Evolutionary conservation across 768 basidiomycete genomes (phyloP), one percentile per base, ranked within the genome.

Genomic region (Mycena vitilis): DNA sequence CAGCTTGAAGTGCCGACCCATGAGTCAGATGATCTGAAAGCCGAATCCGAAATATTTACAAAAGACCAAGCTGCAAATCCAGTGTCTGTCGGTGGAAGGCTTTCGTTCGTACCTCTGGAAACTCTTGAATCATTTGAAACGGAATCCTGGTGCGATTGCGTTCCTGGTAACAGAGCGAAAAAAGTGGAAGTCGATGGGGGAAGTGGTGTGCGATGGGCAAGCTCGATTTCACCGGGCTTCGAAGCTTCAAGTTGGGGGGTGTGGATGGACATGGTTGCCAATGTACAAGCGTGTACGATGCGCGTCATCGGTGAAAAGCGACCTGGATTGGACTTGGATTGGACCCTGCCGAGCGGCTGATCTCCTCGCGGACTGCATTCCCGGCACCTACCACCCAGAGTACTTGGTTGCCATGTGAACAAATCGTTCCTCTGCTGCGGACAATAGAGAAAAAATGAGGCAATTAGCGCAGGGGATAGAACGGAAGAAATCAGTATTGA

Each of bases 21-120:
- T 22, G 30, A 45, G 48, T 60, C 16, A 61, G 37, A 55, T 51
- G 12, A 54, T 54, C 4, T 34, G 16, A 2, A 44, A 11, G 49
- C 23, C 40, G 34, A 10, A 23, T 20, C 20, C n/a, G 25, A 34
- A 10, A 45, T 48, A 23, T 23, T 30, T 68, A 78, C 77, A 55
- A 73, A 78, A 25, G 76, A 74, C 75, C 74, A 77, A 20, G 77
- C 75, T 7, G 70, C 69, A 34, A 73, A 37, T 22, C 77, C 76
- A 23, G 49, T 15, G 47, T 77, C 77, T 7, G 70, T 64, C 0
- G 77, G 77, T 9, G 75, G 67, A 12, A 78, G 51, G 44, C 49
- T 49, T 48, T 64, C 62, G 51, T 68, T 64, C 20, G 42, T 15
- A 37, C 36, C 36, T 49, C 25, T 44, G 52, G n/a, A 36, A 2